A percentile compares a stretch with the other conserved stretches of the same genome.
phyloP scores from a whole-genome alignment of 1,284 basidiomycete genomes.

The Coriolopsis trogii region DNA sequence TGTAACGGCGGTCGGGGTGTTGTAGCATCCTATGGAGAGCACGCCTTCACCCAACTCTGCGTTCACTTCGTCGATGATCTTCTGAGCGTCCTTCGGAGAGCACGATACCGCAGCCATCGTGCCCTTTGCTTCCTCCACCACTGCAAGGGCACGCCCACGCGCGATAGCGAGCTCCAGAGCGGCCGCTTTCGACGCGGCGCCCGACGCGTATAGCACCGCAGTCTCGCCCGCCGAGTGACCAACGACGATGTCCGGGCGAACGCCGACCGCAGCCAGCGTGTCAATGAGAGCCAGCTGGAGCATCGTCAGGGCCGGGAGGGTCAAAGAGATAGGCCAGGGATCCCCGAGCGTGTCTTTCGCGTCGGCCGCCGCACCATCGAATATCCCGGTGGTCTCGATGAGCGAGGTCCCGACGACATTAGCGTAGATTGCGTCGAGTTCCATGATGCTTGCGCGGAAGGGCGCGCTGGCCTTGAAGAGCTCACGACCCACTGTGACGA shows the following conservation, averaged over 20 bases:
- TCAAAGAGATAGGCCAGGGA: slow-evolving; percentile 38
- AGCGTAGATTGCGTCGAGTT: slow-evolving; percentile 37
- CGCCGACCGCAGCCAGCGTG: slow-evolving; percentile 36
- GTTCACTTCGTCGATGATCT: slow-evolving; percentile 25
- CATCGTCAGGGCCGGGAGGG: slow-evolving; percentile 42
- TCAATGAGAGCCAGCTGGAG: slow-evolving; percentile 49
- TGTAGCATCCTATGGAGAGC: slow-evolving; percentile 44
- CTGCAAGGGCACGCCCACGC: slow-evolving; percentile 38
- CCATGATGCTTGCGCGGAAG: slow-evolving; percentile 39
- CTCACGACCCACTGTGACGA: slow-evolving; percentile 41
- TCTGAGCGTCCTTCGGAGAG: slow-evolving; percentile 26
- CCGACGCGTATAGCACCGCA: slow-evolving; percentile 45
- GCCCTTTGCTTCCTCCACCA: slow-evolving; percentile 36
- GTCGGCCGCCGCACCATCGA: slow-evolving; percentile 16
- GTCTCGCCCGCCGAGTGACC: slow-evolving; percentile 49
- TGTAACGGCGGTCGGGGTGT: slow-evolving; percentile 37
- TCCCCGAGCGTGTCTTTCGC: slow-evolving; percentile 29
- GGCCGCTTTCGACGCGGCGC: slow-evolving; percentile 41
- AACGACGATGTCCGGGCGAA: slow-evolving; percentile 40
- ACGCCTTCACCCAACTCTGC: slow-evolving; percentile 11
- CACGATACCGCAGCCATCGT: slow-evolving; percentile 49
- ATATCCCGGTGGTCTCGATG: slow-evolving; percentile 36
- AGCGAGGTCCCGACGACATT: slow-evolving; percentile 36
- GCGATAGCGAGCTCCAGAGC: slow-evolving; percentile 44
- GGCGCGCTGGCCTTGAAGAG: slow-evolving; percentile 36